These are phyloP conservation scores for Yamadazyma atmosphaerica DNA, from an alignment of 1,139 yeast species.

Conservation along the genomic window DNA sequence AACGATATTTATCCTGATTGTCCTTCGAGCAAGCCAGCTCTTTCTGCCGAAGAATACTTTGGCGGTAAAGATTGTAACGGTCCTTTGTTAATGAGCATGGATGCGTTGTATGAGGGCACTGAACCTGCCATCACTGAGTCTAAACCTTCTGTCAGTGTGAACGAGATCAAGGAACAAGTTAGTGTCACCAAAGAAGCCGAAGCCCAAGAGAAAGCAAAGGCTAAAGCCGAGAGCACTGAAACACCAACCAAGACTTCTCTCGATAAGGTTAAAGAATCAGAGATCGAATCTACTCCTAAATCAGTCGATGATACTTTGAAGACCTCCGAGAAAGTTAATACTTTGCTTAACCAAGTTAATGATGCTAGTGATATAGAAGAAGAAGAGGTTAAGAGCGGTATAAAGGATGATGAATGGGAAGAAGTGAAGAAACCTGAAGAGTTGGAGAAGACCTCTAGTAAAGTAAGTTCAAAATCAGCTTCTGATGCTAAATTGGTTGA, in stretches of 20 bases:
- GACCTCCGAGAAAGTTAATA: constrained; percentile 37
- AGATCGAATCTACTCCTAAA: constrained; percentile 13
- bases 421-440: constrained; percentile 35
- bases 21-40: constrained; percentile 76
- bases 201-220: constrained; percentile 17
- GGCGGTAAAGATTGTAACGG: constrained; percentile 75
- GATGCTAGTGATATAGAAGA: constrained; percentile 46
- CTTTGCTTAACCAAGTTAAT: constrained; percentile 39
- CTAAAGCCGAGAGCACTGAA: constrained; percentile 10
- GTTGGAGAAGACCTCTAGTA: constrained; percentile 3
- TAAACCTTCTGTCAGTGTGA: constrained; percentile 29
- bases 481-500: constrained; percentile 10
- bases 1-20: constrained; percentile 91
- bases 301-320: constrained; percentile 43
- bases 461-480: constrained; percentile 1
- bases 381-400: constrained; percentile 22
- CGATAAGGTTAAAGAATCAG: constrained; percentile 15
- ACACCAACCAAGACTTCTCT: constrained; percentile 13
- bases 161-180: constrained; percentile 26
- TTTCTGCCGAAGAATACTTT: constrained; percentile 77
- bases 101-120: constrained; percentile 75
- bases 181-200: constrained; percentile 22
- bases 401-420: constrained; percentile 45
- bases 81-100: constrained; percentile 80
- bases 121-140: constrained; percentile 45